Conservation (phyloP, 768 basidiomycete genomes). For the Boletus rubropictus region DNA sequence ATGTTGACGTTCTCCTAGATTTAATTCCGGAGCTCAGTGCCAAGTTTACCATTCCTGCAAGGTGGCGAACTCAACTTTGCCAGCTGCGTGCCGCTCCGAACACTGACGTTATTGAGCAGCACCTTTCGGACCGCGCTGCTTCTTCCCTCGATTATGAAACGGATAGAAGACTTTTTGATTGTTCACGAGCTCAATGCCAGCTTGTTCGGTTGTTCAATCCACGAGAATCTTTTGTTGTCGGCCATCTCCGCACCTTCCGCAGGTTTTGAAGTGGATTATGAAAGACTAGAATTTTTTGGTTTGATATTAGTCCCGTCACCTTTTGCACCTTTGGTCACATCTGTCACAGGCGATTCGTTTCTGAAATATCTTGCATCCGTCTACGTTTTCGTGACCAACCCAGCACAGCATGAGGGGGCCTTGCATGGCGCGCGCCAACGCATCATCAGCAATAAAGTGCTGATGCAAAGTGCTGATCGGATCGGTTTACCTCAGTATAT, state of each 20-base stretch:
- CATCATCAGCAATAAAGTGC: conserved; percentile 69
- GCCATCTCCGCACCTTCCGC: conserved; percentile 71
- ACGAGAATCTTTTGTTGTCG: conserved; percentile 53
- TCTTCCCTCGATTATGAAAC: conserved; percentile 66
- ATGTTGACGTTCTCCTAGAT: conserved; percentile 42
- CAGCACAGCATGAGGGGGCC: conserved; percentile 57
- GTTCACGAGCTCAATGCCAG: conserved; percentile 73
- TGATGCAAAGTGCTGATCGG: conserved; percentile 50
- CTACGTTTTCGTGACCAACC: conserved; percentile 68
- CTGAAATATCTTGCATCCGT: conserved; percentile 74
- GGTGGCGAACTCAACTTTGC: conserved; percentile 38
- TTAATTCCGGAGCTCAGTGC: conserved; percentile 80
- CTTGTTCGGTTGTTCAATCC: conserved; percentile 57
- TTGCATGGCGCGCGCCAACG: conserved; percentile 61
- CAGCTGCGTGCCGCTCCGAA: conserved; percentile 14
- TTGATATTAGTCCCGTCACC: conserved; percentile 14
- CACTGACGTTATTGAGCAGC: conserved; percentile 36
- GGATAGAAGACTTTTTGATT: conserved; percentile 69
- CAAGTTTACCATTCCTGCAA: conserved; percentile 67
- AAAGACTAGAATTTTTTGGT: conserved; percentile 82
- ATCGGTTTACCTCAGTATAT: conserved; percentile 68
- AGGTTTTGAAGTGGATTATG: conserved; percentile 69
- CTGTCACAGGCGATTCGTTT: conserved; percentile 62
- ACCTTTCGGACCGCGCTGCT: conserved; percentile 62
- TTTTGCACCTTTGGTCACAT: conserved; percentile 21